Percentiles rank a stretch among this genome's conserved stretches.
Evolutionary conservation across 192 early-diverging fungal species (phyloP).

Genomic region (Glomus cerebriforme): DNA sequence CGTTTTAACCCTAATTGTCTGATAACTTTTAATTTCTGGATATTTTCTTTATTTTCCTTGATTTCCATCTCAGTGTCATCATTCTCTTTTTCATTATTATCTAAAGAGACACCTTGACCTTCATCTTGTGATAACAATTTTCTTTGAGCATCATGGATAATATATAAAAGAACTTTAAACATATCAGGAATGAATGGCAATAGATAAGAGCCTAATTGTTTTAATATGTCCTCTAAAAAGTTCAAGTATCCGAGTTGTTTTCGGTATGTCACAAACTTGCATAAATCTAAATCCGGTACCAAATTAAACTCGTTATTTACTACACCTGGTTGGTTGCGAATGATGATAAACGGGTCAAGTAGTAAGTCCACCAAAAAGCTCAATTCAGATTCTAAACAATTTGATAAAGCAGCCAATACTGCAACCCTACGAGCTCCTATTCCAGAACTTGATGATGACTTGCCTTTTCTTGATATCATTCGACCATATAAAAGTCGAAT

Average conservation of each 20-base stretch:
- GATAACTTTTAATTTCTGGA: conserved; percentile 56
- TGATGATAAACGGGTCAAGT: conserved; percentile 71
- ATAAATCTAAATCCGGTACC: conserved; percentile 38
- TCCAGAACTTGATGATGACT: conserved; percentile 68
- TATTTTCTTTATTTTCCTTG: conserved; percentile 9
- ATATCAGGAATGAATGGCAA: conserved; percentile 71
- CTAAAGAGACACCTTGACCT: conserved; percentile 28
- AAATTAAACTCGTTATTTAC: conserved; percentile 46
- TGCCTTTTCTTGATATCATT: conserved; percentile 77
- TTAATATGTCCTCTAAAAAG: conserved; percentile 77
- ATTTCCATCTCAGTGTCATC: conserved; percentile 33
- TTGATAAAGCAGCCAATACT: conserved; percentile 81
- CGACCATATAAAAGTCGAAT: conserved; percentile 91
- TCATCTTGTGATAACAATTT: conserved; percentile 42
- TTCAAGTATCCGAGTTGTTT: conserved; percentile 83
- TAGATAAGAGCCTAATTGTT: conserved; percentile 77
- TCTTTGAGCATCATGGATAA: conserved; percentile 67
- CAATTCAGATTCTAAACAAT: conserved; percentile 65
- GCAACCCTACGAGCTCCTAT: conserved; percentile 75
- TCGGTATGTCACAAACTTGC: conserved; percentile 45
- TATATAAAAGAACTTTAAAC: conserved; percentile 73
- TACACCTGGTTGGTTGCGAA: conserved; percentile 46
- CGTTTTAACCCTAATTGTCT: conserved; percentile 75
- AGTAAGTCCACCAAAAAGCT: conserved; percentile 78
- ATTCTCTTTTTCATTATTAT: conserved; percentile 34